Evolutionary conservation across 2,329 filamentous ascomycete genomes (phyloP), one percentile per base, ranked within the genome.

Genomic region (Calonectria fujianensis): DNA sequence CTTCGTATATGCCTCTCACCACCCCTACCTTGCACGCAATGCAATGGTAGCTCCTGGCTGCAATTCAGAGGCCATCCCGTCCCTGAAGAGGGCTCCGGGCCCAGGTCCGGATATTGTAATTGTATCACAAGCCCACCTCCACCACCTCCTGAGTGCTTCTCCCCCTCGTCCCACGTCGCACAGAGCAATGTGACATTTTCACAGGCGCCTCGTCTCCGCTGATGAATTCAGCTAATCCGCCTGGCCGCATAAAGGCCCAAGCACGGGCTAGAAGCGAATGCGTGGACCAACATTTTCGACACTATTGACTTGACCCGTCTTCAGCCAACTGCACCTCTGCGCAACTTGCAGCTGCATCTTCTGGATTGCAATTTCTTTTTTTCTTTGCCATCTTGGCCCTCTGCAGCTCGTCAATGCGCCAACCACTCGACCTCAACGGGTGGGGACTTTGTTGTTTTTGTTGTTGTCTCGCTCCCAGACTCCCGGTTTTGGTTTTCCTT

Each of bases 191-290:
- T 63, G 57, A 63, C 57, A 63, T 41, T 63, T 63, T 39, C 57
- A 63, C 8, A 63, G 52, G 57, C 57, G 57, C 24, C 57, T 63
- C 24, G n/a, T 48, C 66, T 50, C 66, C 71, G 66, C 66, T 14
- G 32, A 65, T 59, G 16, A 57, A 66, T 67, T 54, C 61, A 24
- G 66, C 71, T 45, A 57, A 52, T 65, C 59, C 71, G 37, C 65
- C 31, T 41, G 66, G 65, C 39, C 57, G 71, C 71, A 69, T 69
- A n/a, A 69, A 69, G 13, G 65, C 29, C 71, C 65, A 51, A 59
- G 70, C 63, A 72, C 63, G 70, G 41, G 51, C 70, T 50, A 65
- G 61, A 29, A 54, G 51, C 45, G 31, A 45, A 50, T 50, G 61
- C 41, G 61, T 65, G 39, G 27, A 32, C 61, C 61, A 50, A 32